Evolutionary conservation across 192 early-diverging fungal species (phyloP).

Genomic region (Umbelopsis isabellina): DNA sequence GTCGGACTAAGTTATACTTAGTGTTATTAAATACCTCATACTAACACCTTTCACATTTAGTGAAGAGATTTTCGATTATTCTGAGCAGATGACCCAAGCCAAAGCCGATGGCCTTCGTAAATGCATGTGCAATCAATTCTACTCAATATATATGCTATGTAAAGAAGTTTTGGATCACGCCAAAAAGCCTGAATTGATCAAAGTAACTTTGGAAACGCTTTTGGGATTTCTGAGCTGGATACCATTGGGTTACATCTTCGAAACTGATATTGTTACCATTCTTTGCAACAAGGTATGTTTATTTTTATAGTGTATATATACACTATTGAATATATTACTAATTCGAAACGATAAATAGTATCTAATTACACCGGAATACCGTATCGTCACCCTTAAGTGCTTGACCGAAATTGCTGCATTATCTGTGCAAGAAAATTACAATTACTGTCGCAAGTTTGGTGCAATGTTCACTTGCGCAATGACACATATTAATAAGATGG

Average conservation of each 20-base stretch:
- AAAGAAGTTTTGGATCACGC: constrained; percentile 93
- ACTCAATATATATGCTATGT: constrained; percentile 93
- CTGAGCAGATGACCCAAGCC: constrained; percentile 95
- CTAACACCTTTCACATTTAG: background rate
- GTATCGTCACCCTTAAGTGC: constrained; percentile 94
- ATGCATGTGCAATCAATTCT: constrained; percentile 93
- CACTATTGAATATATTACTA: too few species aligned
- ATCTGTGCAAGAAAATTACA: constrained; percentile 77
- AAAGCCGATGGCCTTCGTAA: constrained; percentile 93
- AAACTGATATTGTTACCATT: constrained; percentile 90
- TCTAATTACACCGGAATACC: constrained; percentile 78
- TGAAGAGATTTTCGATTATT: constrained; percentile 18
- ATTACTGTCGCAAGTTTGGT: constrained; percentile 82
- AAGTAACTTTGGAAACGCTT: constrained; percentile 91
- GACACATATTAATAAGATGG: constrained; percentile 63
- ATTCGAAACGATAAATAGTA: constrained; percentile 52
- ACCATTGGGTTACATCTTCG: constrained; percentile 98
- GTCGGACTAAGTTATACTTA: background rate
- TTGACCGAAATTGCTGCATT: constrained; percentile 95
- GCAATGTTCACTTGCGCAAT: constrained; percentile 86
- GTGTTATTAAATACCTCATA: background rate
- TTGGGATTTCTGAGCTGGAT: constrained; percentile 97
- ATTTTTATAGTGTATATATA: too few species aligned
- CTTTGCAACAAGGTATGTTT: constrained; percentile 74
- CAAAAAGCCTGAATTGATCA: constrained; percentile 85